Conservation (phyloP, 805 yeast species). For the Candida sithepensis region DNA sequence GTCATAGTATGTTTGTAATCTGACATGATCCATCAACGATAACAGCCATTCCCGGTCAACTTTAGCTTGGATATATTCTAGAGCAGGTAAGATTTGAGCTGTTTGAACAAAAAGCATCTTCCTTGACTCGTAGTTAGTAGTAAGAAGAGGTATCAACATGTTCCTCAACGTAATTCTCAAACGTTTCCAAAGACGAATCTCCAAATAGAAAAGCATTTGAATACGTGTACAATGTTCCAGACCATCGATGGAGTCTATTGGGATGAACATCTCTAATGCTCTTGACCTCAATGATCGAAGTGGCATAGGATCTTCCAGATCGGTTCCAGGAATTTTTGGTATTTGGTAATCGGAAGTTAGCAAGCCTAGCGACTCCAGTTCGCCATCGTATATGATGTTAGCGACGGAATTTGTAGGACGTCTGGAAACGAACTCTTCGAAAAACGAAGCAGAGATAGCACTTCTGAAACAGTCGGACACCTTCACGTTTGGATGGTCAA, state of each 20-base stretch:
- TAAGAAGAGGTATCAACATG: conserved; percentile 51
- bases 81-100: conserved; percentile 49
- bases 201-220: conserved; percentile 56
- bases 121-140: conserved; percentile 48
- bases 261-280: conserved; percentile 9
- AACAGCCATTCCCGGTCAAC: conserved; percentile 49
- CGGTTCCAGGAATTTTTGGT: conserved; percentile 33
- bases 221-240: conserved; percentile 20
- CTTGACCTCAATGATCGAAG: conserved; percentile 17
- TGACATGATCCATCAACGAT: conserved; percentile 26
- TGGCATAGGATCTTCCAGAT: conserved; percentile 25
- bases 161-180: conserved; percentile 46
- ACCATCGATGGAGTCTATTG: background rate
- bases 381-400: conserved; percentile 14
- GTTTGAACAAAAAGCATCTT: conserved; percentile 48
- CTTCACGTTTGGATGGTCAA: conserved; percentile 33
- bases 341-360: conserved; percentile 33
- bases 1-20: conserved; percentile 31
- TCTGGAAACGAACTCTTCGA: conserved; percentile 33
- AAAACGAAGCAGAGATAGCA: conserved; percentile 42
- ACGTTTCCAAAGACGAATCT: conserved; percentile 53
- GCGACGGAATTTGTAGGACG: conserved; percentile 27
- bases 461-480: conserved; percentile 39
- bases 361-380: conserved; percentile 26
- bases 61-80: conserved; percentile 42